Conservation (phyloP, 140 eudicot species). For the Flaveria floridana region DNA sequence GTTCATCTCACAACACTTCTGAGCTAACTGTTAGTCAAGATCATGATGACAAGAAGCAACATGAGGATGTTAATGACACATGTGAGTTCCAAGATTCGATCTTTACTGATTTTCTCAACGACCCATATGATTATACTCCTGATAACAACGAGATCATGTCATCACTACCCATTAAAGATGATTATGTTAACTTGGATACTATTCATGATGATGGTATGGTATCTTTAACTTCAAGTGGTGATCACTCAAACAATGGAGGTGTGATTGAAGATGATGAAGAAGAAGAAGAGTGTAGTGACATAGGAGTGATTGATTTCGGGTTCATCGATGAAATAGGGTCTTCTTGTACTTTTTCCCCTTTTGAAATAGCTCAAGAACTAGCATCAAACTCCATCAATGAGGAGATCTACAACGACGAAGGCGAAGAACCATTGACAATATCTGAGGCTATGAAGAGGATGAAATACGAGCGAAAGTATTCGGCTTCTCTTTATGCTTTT, state of each 20-base stretch:
- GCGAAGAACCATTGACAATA: constrained; percentile 53
- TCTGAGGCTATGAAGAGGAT: constrained; percentile 65
- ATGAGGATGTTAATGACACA: constrained; percentile 37
- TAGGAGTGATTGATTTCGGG: constrained; percentile 46
- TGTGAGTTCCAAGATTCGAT: constrained; percentile 51
- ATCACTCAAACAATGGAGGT: constrained; percentile 33
- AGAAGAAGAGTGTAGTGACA: constrained; percentile 38
- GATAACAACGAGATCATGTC: constrained; percentile 32
- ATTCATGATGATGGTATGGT: constrained; percentile 19
- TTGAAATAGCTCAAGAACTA: constrained; percentile 60
- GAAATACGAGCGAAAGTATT: constrained; percentile 70
- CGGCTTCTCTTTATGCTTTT: constrained; percentile 70
- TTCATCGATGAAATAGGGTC: constrained; percentile 60
- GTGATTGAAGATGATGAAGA: constrained; percentile 39
- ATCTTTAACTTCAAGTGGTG: constrained; percentile 38
- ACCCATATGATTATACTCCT: constrained; percentile 48
- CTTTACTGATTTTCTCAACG: constrained; percentile 67
- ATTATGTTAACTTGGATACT: constrained; percentile 19
- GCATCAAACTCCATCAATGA: constrained; percentile 37
- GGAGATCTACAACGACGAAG: constrained; percentile 34
- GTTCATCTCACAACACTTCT: constrained; percentile 35
- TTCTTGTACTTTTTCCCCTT: constrained; percentile 51
- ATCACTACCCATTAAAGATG: constrained; percentile 36
- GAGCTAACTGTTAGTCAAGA: constrained; percentile 12
- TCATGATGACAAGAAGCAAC: constrained; percentile 37